Conservation (phyloP, 2,329 filamentous ascomycete genomes). For the Periconia macrospinosa region DNA sequence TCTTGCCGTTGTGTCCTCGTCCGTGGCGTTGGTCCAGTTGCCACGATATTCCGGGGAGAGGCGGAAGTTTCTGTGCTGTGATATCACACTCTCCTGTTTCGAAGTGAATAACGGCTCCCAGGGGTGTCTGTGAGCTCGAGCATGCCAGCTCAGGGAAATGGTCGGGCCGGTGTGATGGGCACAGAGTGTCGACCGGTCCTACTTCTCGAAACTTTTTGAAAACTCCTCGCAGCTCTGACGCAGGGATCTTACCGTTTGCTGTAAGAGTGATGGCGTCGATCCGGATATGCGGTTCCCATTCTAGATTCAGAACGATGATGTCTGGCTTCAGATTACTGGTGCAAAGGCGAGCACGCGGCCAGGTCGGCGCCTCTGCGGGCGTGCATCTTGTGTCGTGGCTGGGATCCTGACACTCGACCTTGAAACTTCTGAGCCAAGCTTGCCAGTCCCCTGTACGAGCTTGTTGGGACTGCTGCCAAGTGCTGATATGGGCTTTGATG, state of each 20-base stretch:
- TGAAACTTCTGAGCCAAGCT: slow-evolving; percentile 18
- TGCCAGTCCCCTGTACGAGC: slow-evolving; percentile 13
- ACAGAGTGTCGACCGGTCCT: slow-evolving; percentile 14
- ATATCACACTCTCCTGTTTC: slow-evolving; percentile 14
- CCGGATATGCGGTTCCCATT: slow-evolving; percentile 20
- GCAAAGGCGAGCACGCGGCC: slow-evolving; percentile 19
- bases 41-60: no score
- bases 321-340: slow-evolving; percentile 2
- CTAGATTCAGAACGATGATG: slow-evolving; percentile 19
- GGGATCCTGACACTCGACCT: slow-evolving; percentile 19
- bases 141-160: slow-evolving; percentile 16
- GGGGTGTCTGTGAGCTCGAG: slow-evolving; percentile 14
- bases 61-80: slow-evolving; percentile 10
- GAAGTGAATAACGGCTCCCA: slow-evolving; percentile 12
- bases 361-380: slow-evolving; percentile 17
- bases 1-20: slow-evolving; percentile 13
- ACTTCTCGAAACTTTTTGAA: slow-evolving; percentile 15
- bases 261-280: slow-evolving; percentile 18
- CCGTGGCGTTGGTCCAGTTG: no score
- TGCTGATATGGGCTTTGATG: slow-evolving; percentile 17
- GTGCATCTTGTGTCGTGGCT: slow-evolving; percentile 21
- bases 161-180: slow-evolving; percentile 8
- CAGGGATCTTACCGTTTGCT: slow-evolving; percentile 17
- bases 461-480: slow-evolving; percentile 15
- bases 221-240: slow-evolving; percentile 18